Percentiles rank a stretch among this genome's conserved stretches.
Evolutionary conservation across 352 stramenopile genomes (phyloP).

Genomic region (Globisporangium barbulae): DNA sequence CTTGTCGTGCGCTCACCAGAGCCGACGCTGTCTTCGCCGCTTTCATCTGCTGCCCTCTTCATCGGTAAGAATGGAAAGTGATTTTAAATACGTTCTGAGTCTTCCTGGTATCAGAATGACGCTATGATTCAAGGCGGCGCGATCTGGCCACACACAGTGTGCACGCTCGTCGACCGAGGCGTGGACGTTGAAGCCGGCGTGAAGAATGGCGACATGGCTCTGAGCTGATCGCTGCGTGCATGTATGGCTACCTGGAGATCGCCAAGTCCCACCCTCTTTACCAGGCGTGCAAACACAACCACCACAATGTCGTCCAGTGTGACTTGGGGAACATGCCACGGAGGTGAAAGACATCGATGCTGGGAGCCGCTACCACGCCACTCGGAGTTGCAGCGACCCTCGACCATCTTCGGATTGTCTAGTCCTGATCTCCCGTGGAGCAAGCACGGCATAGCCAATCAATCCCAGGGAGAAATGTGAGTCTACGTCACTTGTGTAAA

Average conservation of each 20-base stretch:
- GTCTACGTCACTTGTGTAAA: background rate
- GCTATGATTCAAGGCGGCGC: too few species aligned
- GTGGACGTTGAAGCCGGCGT: background rate
- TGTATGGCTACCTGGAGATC: background rate
- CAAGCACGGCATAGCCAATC: background rate
- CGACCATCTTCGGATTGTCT: background rate
- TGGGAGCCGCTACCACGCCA: background rate
- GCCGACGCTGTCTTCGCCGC: background rate
- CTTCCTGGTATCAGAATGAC: too few species aligned
- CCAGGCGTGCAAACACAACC: background rate
- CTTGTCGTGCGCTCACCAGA: too few species aligned
- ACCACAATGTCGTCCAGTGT: background rate
- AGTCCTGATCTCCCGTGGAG: conserved; percentile 1
- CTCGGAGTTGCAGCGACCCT: background rate
- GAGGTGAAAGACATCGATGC: background rate
- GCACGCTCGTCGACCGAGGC: background rate
- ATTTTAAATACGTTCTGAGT: background rate
- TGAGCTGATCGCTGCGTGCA: background rate
- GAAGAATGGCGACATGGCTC: background rate
- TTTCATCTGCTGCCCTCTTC: background rate
- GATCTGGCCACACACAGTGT: too few species aligned
- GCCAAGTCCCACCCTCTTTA: conserved; percentile 1
- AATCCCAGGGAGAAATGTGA: background rate
- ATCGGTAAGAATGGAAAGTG: background rate
- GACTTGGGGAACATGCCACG: conserved; percentile 7